These are phyloP conservation scores for Globisporangium abappressorium DNA, from an alignment of 352 stramenopile genomes.

Conservation along the genomic window DNA sequence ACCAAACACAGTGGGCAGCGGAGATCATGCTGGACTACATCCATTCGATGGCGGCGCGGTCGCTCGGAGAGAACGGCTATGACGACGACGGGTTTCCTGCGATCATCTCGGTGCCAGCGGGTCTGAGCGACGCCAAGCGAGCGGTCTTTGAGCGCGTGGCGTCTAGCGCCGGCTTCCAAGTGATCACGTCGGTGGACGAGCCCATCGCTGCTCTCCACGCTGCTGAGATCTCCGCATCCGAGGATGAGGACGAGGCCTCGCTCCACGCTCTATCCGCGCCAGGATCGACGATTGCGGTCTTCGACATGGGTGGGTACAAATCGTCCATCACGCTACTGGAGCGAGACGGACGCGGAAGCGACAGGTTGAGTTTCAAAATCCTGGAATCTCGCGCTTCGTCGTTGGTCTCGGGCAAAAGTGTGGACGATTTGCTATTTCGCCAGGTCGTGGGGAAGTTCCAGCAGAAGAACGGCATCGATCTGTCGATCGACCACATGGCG, in stretches of 20 bases:
- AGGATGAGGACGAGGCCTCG: slow-evolving; percentile 21
- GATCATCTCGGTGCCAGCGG: slow-evolving; percentile 48
- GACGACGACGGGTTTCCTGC: slow-evolving; percentile 39
- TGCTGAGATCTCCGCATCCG: slow-evolving; percentile 31
- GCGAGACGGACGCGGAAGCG: slow-evolving; percentile 10
- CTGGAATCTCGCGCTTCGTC: slow-evolving; percentile 34
- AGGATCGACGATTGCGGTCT: slow-evolving; percentile 40
- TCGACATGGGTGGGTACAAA: slow-evolving; percentile 67
- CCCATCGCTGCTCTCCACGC: slow-evolving; percentile 62
- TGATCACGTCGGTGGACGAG: slow-evolving; percentile 57
- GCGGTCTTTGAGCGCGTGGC: slow-evolving; percentile 45
- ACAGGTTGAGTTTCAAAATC: slow-evolving; percentile 30
- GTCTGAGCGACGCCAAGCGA: slow-evolving; percentile 31
- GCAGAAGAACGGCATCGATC: slow-evolving; percentile 52
- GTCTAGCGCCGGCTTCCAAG: slow-evolving; percentile 48
- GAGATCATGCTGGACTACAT: slow-evolving; percentile 64
- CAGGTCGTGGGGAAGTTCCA: slow-evolving; percentile 55
- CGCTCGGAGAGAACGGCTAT: slow-evolving; percentile 33
- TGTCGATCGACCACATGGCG: slow-evolving; percentile 68
- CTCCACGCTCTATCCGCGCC: slow-evolving; percentile 4
- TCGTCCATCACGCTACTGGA: slow-evolving; percentile 55
- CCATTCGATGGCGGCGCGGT: slow-evolving; percentile 37
- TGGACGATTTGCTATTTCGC: slow-evolving; percentile 54
- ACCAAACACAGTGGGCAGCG: slow-evolving; percentile 36
- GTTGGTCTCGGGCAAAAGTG: slow-evolving; percentile 33